A percentile compares a stretch with the other conserved stretches of the same genome.
phyloP scores from a whole-genome alignment of 345 rosid species.

The Gossypium thurberi region DNA sequence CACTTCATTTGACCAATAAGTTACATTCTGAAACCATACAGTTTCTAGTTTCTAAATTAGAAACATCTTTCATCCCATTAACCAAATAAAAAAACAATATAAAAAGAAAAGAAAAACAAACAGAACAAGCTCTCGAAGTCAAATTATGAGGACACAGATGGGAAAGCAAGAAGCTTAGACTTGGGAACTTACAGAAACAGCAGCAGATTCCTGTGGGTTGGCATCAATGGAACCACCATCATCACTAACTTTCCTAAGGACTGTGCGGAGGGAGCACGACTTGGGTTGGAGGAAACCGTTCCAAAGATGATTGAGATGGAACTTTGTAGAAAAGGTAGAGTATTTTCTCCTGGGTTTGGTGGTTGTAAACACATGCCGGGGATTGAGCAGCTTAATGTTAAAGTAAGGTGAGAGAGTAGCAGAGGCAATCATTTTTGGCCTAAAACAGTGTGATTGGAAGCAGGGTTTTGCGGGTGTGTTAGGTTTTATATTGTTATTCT shows the following conservation, averaged over 20 bases:
- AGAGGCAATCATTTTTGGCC: constrained; percentile 21
- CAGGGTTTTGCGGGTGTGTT: not conserved
- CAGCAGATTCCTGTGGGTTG: constrained; percentile 25
- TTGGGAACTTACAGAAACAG: constrained; percentile 41
- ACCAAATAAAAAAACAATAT: not conserved
- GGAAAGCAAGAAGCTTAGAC: not conserved
- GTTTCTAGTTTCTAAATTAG: not conserved
- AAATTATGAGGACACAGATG: not conserved
- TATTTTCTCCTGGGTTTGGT: constrained; percentile 26
- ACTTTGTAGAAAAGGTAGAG: constrained; percentile 14
- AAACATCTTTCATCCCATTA: not conserved
- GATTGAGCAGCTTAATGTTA: constrained; percentile 26
- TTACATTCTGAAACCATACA: not conserved
- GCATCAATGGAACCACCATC: constrained; percentile 35
- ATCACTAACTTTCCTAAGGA: constrained; percentile 23
- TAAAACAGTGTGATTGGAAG: not conserved
- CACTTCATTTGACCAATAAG: not conserved
- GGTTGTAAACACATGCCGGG: constrained; percentile 21
- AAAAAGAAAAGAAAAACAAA: not conserved
- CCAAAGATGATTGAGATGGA: constrained; percentile 15
- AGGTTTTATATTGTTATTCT: not conserved
- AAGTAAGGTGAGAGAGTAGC: constrained; percentile 24
- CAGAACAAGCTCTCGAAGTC: not conserved
- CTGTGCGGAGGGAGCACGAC: constrained; percentile 16
- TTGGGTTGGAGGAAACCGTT: constrained; percentile 19